Conservation (phyloP, 176 grass and related monocot genomes). For the Cocos nucifera region DNA sequence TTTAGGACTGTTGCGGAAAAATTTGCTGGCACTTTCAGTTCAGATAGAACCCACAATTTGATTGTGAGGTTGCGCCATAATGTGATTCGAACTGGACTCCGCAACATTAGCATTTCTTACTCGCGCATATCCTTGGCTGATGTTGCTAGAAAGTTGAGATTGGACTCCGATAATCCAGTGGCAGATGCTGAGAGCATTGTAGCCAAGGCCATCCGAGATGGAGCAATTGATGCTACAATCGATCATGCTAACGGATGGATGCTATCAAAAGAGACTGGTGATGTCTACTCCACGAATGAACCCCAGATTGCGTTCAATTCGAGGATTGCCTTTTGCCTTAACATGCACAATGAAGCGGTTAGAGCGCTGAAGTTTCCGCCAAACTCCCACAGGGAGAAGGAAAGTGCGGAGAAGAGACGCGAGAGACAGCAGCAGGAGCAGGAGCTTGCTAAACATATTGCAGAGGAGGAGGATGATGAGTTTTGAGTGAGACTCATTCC, state of each 20-base stretch:
- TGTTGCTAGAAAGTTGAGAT: constrained; percentile 67
- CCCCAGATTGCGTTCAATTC: constrained; percentile 72
- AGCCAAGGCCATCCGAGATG: constrained; percentile 71
- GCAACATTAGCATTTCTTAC: constrained; percentile 77
- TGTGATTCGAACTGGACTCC: constrained; percentile 80
- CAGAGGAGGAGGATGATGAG: constrained; percentile 79
- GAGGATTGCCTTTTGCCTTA: constrained; percentile 77
- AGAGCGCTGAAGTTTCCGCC: constrained; percentile 67
- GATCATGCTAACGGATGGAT: constrained; percentile 73
- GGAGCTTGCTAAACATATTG: constrained; percentile 80
- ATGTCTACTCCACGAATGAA: constrained; percentile 81
- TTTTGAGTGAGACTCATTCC: constrained; percentile 32
- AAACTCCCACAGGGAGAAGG: constrained; percentile 81
- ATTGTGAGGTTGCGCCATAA: constrained; percentile 74
- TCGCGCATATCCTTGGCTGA: constrained; percentile 76
- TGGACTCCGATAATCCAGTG: constrained; percentile 49
- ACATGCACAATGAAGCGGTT: constrained; percentile 81
- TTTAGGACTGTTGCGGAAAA: constrained; percentile 70
- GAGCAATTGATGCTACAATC: constrained; percentile 75
- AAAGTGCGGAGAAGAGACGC: constrained; percentile 69
- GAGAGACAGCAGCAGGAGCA: constrained; percentile 84
- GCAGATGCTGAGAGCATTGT: constrained; percentile 82
- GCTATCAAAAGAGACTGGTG: constrained; percentile 73
- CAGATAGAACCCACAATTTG: constrained; percentile 63
- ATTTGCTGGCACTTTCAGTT: constrained; percentile 52